Base-by-base conservation (phyloP, 306 rosid species). In the Gillenia trifoliata region DNA sequence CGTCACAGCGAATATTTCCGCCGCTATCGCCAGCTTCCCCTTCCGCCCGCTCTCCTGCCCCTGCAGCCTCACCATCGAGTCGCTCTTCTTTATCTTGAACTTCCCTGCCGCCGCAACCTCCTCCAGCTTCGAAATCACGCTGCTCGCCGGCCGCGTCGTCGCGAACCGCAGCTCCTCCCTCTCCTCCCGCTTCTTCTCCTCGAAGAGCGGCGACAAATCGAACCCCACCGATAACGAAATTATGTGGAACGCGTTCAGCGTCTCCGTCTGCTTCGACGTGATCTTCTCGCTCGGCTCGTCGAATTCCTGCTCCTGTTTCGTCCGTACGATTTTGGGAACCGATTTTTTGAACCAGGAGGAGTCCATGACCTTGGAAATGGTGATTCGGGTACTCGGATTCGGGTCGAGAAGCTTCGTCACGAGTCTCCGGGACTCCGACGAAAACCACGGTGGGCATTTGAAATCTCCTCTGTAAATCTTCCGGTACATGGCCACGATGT, bases 371-470 rank as follows among this genome's bases (percentile, higher is more conserved):
- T 90, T 89, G 0, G 87, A 59, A 3, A 85, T 89, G 0, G 87
- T 64, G 13, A 92, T 80, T 49, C 99, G 50, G 11, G 87, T 70
- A 10, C 73, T 79, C 3, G 98, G 97, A 28, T 90, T 92, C 10
- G 99, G 97, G 22, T 92, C 98, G 1, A 92, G 90, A 3, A 95
- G 92, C 77, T 83, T 95, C 13, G 90, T 89, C 5, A 95, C 71
- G 0, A 95, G 85, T 10, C 91, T 78, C 0, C 91, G 76, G 1
- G 99, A 97, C 2, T 95, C 99, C 0, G 80, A 0, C 0, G 99
- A 90, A 4, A 95, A 86, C 99, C 99, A 95, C 1, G 98, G 90
- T 15, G 99, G 99, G 38, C 96, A 95, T 38, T 77, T 90, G 88
- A 95, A 95, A 54, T 95, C 99, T 0, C 99, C 97, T 4, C 85